Evolutionary conservation across 805 yeast genomes (phyloP), one percentile per base, ranked within the genome.

Genomic region (Zygotorulaspora florentina): DNA sequence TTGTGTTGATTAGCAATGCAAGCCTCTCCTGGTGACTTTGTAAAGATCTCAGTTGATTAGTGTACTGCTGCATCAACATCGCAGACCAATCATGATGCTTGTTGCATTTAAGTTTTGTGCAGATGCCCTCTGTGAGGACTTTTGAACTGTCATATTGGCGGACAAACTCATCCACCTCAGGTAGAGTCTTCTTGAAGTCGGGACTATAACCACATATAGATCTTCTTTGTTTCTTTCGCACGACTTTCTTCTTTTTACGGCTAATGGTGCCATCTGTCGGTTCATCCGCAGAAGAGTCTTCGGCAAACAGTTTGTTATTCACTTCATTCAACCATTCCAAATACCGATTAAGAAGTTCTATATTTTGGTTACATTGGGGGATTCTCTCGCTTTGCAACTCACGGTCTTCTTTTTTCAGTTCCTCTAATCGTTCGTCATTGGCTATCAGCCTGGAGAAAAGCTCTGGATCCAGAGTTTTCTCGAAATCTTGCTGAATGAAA

Each of bases 271-370:
- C 39, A 2, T 31, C 39, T 5, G 26, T 43, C 10, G 37, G 28
- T 17, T 20, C 37, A n/a, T 36, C 39, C 18, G 10, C 8, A 16
- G 36, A 20, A 6, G 23, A 16, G 9, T 43, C 43, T 10, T 36
- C 43, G 10, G 15, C 35, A 20, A 49, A 29, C 12, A 64, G 42
- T 28, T 45, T 52, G n/a, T 35, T 39, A 33, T 58, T 64, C 6
- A 61, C 50, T 3, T 49, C 43, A 9, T 53, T 54, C 13, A 64
- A 40, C 67, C 67, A 54, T 2, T 72, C 70, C 41, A 74, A 39
- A 42, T 62, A 63, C 4, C 34, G 43, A 11, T 53, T 52, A 10
- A 64, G 43, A 9, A 26, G 11, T 10, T 43, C 48, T 8, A 56
- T 36, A 20, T 43, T 43, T 2, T 48, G 23, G 23, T 51, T 48